phyloP scores from a whole-genome alignment of 257 asterid genomes.

The Rhazya stricta region DNA sequence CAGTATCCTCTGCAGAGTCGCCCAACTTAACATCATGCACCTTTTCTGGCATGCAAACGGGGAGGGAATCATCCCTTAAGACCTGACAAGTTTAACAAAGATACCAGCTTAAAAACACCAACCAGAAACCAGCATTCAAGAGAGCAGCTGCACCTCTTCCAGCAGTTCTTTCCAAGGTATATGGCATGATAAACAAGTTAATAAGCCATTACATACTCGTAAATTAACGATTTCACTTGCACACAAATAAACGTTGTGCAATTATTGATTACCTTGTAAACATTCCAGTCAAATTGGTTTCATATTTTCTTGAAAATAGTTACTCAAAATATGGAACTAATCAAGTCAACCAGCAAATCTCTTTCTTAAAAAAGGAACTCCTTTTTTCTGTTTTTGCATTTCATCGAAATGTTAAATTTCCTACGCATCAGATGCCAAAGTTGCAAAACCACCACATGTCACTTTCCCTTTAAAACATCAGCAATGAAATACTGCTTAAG shows the following conservation, averaged over 20 bases:
- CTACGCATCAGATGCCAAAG: background rate
- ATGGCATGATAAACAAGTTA: background rate
- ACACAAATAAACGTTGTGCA: background rate
- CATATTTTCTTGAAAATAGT: background rate
- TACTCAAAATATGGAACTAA: background rate
- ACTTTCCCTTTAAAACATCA: background rate
- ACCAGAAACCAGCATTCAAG: background rate
- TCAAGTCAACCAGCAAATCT: background rate
- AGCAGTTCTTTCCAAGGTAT: background rate
- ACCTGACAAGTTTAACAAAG: constrained; percentile 45
- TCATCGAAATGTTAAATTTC: background rate
- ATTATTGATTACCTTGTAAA: background rate
- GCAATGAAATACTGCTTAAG: background rate
- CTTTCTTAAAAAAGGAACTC: too few species aligned
- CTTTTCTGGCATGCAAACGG: constrained; percentile 67
- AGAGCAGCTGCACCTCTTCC: background rate
- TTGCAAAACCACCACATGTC: background rate
- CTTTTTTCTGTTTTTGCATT: background rate
- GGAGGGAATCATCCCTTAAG: constrained; percentile 64
- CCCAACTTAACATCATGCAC: constrained; percentile 91
- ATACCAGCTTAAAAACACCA: background rate
- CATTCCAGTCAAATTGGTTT: background rate
- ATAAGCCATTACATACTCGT: background rate
- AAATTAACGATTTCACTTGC: background rate
- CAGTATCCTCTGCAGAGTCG: constrained; percentile 58